phyloP scores from a whole-genome alignment of 1,284 basidiomycete species.

The Cryptococcus sp. region DNA sequence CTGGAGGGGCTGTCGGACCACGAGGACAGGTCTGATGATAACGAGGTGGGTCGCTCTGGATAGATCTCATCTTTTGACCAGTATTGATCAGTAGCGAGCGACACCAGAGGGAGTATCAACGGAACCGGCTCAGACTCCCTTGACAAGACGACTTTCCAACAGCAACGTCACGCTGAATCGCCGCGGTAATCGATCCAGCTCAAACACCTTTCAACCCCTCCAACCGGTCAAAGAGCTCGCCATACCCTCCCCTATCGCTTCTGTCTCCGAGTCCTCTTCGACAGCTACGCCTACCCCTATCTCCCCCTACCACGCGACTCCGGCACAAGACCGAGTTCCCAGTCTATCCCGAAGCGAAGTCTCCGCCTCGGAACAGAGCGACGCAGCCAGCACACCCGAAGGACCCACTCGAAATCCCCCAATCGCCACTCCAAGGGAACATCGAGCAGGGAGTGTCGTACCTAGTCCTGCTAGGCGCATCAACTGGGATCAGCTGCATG shows the following conservation, averaged over 20 bases:
- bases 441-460: neutral
- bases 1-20: neutral
- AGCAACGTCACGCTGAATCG: conserved; percentile 22
- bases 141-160: conserved; percentile 19
- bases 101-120: neutral
- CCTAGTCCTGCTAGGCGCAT: conserved; percentile 8
- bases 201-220: conserved; percentile 1
- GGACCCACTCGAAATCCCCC: conserved; percentile 17
- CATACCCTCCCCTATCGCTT: neutral
- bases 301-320: conserved; percentile 3
- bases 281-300: neutral
- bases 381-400: conserved; percentile 38
- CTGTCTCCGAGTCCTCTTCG: neutral
- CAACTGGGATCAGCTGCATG: neutral
- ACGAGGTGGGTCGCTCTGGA: too few relatives aligned
- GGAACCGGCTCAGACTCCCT: conserved; percentile 15
- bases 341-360: conserved; percentile 40
- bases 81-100: neutral
- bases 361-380: conserved; percentile 28
- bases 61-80: too few relatives aligned
- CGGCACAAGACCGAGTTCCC: conserved; percentile 27
- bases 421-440: conserved; percentile 5
- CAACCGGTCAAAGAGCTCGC: neutral
- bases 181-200: conserved; percentile 11
- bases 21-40: too few relatives aligned